A percentile compares a stretch with the other conserved stretches of the same genome.
phyloP scores from a whole-genome alignment of 495 filamentous ascomycete species.

The Articulospora tetracladia region DNA sequence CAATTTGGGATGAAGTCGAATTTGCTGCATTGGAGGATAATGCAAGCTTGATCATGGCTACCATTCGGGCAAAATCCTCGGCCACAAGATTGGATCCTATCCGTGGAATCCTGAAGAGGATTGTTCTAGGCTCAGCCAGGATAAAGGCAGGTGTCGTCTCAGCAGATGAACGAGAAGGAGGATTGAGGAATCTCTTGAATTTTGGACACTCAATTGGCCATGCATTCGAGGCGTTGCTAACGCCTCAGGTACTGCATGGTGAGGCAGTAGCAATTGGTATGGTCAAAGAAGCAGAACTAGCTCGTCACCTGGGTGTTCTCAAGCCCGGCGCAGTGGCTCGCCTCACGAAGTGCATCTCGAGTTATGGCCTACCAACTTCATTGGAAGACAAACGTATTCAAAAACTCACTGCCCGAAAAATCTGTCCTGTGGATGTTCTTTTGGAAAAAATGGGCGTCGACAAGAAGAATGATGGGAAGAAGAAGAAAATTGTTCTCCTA shows the following conservation, averaged over 20 bases:
- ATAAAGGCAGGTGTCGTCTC: slow-evolving; percentile 95
- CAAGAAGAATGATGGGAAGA: slow-evolving; percentile 95
- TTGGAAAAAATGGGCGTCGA: slow-evolving; percentile 93
- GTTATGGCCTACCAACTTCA: slow-evolving; percentile 86
- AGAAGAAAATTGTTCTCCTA: slow-evolving; percentile 96
- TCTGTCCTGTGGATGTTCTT: slow-evolving; percentile 86
- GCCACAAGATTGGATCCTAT: slow-evolving; percentile 59
- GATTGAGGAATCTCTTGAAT: slow-evolving; percentile 90
- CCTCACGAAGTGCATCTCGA: slow-evolving; percentile 86
- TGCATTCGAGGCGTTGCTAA: slow-evolving; percentile 91
- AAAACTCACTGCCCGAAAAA: slow-evolving; percentile 80
- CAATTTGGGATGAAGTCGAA: slow-evolving; percentile 88
- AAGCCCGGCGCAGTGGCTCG: slow-evolving; percentile 84
- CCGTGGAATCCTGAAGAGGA: slow-evolving; percentile 72
- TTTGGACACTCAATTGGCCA: slow-evolving; percentile 98
- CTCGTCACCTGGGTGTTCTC: slow-evolving; percentile 84
- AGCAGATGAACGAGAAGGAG: slow-evolving; percentile 89
- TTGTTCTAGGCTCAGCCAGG: slow-evolving; percentile 82
- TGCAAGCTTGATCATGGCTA: slow-evolving; percentile 67
- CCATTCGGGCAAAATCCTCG: slow-evolving; percentile 38
- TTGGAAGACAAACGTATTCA: slow-evolving; percentile 79
- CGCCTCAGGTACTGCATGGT: slow-evolving; percentile 92
- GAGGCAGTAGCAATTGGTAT: slow-evolving; percentile 96
- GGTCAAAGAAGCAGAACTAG: slow-evolving; percentile 95
- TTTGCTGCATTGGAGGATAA: slow-evolving; percentile 83